Evolutionary conservation across 768 basidiomycete genomes (phyloP), one percentile per base, ranked within the genome.

Genomic region (Gloeopeniophorella convolvens): DNA sequence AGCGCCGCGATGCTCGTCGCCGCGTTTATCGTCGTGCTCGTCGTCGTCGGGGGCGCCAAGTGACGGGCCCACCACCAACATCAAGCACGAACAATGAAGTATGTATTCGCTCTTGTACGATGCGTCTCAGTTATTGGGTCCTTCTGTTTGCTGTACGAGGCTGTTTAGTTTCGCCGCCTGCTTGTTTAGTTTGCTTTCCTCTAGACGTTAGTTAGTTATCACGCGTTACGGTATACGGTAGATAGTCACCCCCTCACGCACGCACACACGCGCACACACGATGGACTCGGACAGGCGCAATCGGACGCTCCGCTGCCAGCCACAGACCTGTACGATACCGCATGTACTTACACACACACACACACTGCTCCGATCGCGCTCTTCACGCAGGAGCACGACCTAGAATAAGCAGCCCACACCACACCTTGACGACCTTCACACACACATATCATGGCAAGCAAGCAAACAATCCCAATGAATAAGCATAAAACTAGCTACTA

Each of bases 11-110:
- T 72, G 70, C 74, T 76, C 3, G 23, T 63, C 16, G 50, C 62
- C 1, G 81, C 75, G 4, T 73, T 82, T 55, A 71, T 84, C 34
- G 77, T 69, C 31, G 68, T 74, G 18, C 57, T 83, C 51, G 55
- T 79, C 45, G 61, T 78, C 15, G 34, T 55, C n/a, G 41, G 50
- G 13, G 13, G 18, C 44, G 26, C 45, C 8, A 35, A 35, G 11
- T 37, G 37, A 24, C 27, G n/a, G n/a, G n/a, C n/a, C n/a, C n/a
- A n/a, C n/a, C n/a, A n/a, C n/a, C n/a, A n/a, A n/a, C n/a, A n/a
- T n/a, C n/a, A n/a, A n/a, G n/a, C n/a, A n/a, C n/a, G 20, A 49
- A 27, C 13, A 27, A 40, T 27, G 15, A 8, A 28, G 18, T 27
- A 15, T 21, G 12, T 54, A 28, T 11, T 28, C 12, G 11, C 45